A percentile compares a stretch with the other conserved stretches of the same genome.
These are phyloP conservation scores for Luffa acutangula DNA, from an alignment of 306 rosid species.

Conservation along the genomic window DNA sequence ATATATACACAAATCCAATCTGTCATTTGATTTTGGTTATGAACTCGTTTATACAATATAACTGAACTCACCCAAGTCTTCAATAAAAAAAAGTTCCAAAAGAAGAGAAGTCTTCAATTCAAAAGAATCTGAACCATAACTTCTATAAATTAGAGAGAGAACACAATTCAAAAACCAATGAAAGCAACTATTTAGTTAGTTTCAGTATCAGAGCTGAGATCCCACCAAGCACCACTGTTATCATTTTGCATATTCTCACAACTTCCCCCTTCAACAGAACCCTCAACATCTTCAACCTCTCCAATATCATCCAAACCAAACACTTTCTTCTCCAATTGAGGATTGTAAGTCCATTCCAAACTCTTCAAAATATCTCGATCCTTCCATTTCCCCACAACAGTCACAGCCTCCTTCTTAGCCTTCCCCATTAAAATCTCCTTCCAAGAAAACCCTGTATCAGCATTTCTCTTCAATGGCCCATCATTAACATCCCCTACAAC, in stretches of 20 bases:
- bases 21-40: not conserved
- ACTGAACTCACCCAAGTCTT: not conserved
- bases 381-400: constrained; percentile 67
- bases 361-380: constrained; percentile 62
- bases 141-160: not conserved
- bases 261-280: constrained; percentile 20
- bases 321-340: constrained; percentile 30
- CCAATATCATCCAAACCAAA: constrained; percentile 14
- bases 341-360: constrained; percentile 74
- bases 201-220: constrained; percentile 30
- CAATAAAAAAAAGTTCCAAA: not conserved
- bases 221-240: constrained; percentile 55
- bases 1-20: too few species aligned
- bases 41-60: not conserved
- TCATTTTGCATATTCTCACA: constrained; percentile 20
- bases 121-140: not conserved
- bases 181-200: not conserved
- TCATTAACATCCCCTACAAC: constrained; percentile 61
- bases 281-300: constrained; percentile 34
- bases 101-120: not conserved
- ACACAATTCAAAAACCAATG: not conserved
- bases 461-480: constrained; percentile 67
- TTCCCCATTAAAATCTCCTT: constrained; percentile 68
- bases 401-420: constrained; percentile 59
- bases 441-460: constrained; percentile 65